Percentiles rank a stretch among this genome's conserved stretches.
Evolutionary conservation across 352 stramenopile species (phyloP).

Genomic region (Peronosclerospora sorghi): DNA sequence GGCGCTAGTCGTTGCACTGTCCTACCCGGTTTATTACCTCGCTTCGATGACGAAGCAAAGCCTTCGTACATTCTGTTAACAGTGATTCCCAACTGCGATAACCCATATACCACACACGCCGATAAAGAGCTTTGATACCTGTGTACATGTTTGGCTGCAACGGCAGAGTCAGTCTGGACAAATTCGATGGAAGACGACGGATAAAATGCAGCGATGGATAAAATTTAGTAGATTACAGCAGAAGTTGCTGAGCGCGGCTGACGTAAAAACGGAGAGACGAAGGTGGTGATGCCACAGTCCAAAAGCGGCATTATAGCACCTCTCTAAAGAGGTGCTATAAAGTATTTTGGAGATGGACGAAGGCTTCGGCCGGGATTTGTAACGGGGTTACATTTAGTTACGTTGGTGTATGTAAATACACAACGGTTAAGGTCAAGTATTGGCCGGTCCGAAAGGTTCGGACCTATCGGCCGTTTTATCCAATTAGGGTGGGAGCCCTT

Average conservation of each 20-base stretch:
- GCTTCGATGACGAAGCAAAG: no score
- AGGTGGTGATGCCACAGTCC: neutral
- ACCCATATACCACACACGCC: neutral
- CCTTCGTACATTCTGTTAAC: neutral
- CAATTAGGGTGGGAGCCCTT: no score
- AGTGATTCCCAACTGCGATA: neutral
- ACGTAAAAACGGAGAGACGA: neutral
- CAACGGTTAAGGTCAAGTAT: no score
- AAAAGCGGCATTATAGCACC: neutral
- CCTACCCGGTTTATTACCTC: neutral
- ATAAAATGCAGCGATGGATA: neutral
- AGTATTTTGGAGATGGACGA: no score
- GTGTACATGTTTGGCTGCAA: neutral
- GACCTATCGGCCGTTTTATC: no score
- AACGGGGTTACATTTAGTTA: no score
- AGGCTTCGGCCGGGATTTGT: no score
- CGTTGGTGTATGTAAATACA: no score
- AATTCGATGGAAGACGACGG: neutral
- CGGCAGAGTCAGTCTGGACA: neutral
- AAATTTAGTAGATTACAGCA: neutral
- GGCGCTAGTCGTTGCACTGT: neutral
- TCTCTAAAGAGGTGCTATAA: no score
- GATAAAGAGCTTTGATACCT: neutral
- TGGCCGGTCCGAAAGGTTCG: no score
- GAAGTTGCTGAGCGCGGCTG: neutral